Evolutionary conservation across 225 moss, liverwort and hornwort genomes (phyloP).

Genomic region (Pseudisothecium myosuroides): DNA sequence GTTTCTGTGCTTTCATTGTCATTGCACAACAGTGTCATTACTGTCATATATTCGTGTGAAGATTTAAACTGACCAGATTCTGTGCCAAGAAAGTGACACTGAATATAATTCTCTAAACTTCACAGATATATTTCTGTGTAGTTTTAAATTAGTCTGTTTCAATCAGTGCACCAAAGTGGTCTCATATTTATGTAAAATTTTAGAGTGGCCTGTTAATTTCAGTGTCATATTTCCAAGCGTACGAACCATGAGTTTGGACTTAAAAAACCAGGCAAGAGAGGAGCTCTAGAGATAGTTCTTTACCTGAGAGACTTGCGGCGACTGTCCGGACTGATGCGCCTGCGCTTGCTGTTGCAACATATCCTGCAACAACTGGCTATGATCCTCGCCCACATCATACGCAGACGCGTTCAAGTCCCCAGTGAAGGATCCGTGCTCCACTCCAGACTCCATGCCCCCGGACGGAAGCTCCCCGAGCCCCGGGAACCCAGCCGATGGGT

Average conservation of each 20-base stretch:
- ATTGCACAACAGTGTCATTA: background rate
- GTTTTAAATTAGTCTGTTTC: background rate
- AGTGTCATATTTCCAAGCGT: no score
- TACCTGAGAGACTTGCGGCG: slow-evolving; percentile 13
- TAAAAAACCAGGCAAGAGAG: background rate
- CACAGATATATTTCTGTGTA: background rate
- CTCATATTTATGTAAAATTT: background rate
- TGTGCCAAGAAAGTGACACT: background rate
- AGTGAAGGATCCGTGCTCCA: slow-evolving; percentile 28
- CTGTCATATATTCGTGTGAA: background rate
- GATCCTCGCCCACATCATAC: slow-evolving; percentile 44
- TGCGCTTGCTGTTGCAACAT: slow-evolving; percentile 42
- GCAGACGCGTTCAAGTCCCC: slow-evolving; percentile 35
- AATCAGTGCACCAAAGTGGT: background rate
- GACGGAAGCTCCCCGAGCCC: slow-evolving; percentile 37
- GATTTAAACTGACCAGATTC: background rate
- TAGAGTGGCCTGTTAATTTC: background rate
- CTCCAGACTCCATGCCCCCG: background rate
- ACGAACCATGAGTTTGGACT: background rate
- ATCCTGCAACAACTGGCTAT: slow-evolving; percentile 51
- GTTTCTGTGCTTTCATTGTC: background rate
- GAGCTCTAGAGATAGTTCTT: background rate
- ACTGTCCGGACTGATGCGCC: slow-evolving; percentile 14
- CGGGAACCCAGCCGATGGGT: slow-evolving; percentile 21
- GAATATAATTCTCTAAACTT: background rate